Conservation (phyloP, 2,329 filamentous ascomycete genomes). For the Pseudocercospora cruenta region DNA sequence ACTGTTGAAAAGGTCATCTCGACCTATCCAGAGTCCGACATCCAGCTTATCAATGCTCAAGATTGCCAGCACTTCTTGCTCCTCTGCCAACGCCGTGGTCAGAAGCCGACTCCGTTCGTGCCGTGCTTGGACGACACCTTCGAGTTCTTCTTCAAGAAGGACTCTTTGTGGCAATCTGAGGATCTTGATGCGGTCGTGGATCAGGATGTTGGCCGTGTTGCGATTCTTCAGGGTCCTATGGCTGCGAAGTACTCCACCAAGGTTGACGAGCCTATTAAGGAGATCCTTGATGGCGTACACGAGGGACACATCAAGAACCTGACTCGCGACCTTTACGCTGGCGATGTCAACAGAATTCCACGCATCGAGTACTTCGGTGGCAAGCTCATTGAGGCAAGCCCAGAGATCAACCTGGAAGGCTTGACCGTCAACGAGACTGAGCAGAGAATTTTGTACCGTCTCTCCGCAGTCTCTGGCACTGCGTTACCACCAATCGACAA, state of each 20-base stretch:
- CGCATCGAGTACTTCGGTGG: constrained; percentile 94
- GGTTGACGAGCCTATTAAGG: constrained; percentile 90
- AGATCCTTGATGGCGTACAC: constrained; percentile 91
- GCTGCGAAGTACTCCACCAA: constrained; percentile 87
- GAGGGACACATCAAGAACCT: constrained; percentile 81
- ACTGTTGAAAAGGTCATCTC: constrained; percentile 78
- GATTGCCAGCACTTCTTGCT: constrained; percentile 97
- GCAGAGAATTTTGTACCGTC: constrained; percentile 79
- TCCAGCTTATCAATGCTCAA: constrained; percentile 95
- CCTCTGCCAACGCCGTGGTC: constrained; percentile 84
- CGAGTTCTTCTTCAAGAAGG: constrained; percentile 99
- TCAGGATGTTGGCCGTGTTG: constrained; percentile 94
- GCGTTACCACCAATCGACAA: constrained; percentile 76
- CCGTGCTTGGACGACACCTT: constrained; percentile 96
- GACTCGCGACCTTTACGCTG: constrained; percentile 76
- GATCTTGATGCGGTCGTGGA: constrained; percentile 93
- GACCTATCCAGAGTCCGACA: constrained; percentile 82
- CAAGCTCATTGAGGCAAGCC: constrained; percentile 72
- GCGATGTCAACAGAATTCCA: constrained; percentile 74
- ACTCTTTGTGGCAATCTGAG: constrained; percentile 98
- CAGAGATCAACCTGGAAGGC: constrained; percentile 79
- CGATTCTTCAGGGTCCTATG: constrained; percentile 93
- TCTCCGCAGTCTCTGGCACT: constrained; percentile 74
- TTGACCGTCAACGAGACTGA: constrained; percentile 80
- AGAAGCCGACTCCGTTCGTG: constrained; percentile 97